phyloP scores from a whole-genome alignment of 208 protist species.

The Acanthamoeba lenticulata region DNA sequence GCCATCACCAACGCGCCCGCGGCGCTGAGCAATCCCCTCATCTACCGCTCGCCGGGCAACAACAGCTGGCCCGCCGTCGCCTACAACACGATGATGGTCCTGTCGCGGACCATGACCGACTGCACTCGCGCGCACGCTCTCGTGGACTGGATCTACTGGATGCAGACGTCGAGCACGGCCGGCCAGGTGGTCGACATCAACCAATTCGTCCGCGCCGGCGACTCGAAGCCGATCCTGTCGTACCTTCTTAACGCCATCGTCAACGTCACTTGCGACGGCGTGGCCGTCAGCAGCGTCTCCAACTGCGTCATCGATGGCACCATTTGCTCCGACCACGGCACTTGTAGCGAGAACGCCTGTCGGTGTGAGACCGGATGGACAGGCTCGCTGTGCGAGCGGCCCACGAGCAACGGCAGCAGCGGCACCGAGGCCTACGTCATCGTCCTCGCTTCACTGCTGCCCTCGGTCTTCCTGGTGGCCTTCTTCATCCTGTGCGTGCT shows the following conservation, averaged over 20 bases:
- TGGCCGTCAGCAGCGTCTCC: not conserved
- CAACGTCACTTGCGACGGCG: not conserved
- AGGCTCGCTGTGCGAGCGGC: not conserved
- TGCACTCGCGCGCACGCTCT: not conserved
- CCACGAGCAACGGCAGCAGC: too few relatives aligned
- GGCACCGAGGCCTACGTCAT: too few relatives aligned
- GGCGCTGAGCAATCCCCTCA: not conserved
- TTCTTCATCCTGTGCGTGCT: too few relatives aligned
- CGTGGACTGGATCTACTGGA: conserved; percentile 24
- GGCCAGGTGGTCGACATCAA: not conserved
- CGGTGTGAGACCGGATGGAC: not conserved
- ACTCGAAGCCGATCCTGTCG: not conserved
- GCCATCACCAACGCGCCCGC: not conserved
- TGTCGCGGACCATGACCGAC: not conserved
- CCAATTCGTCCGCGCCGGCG: too few relatives aligned
- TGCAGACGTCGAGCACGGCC: not conserved
- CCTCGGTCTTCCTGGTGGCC: too few relatives aligned
- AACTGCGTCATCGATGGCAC: not conserved
- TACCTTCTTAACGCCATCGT: not conserved
- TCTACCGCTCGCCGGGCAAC: not conserved
- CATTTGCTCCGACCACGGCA: not conserved
- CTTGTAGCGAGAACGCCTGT: not conserved
- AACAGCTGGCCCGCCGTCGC: not conserved
- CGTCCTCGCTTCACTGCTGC: too few relatives aligned
- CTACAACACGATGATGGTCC: not conserved